Evolutionary conservation across 2,329 filamentous ascomycete genomes (phyloP), one percentile per base, ranked within the genome.

Genomic region (Raffaelea albimanens): DNA sequence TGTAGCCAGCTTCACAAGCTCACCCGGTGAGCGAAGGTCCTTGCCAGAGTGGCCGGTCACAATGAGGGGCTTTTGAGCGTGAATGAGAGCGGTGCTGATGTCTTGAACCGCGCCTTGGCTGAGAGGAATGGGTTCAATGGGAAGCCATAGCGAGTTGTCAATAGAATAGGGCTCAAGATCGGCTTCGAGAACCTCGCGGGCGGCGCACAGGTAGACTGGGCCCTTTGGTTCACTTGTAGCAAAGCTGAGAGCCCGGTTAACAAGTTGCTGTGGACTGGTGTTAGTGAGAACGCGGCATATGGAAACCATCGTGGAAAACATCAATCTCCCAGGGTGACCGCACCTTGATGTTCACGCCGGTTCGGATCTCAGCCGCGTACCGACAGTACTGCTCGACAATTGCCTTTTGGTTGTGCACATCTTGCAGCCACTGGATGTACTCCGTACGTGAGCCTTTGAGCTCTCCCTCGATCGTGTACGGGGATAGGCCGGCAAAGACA

Each of bases 341-440:
- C n/a, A n/a, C n/a, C n/a, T n/a, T 94, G 51, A 94, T 79, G 58
- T 94, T 95, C 59, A 77, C 78, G 16, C 87, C 87, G 2, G 84
- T 83, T 67, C 88, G 90, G 63, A 95, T 82, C 67, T 95, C 89
- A 3, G 75, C 87, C 0, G 82, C 68, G 59, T 93, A 95, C 10
- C 88, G 77, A 61, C 89, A 95, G 64, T 95, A 95, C 67, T 95
- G 88, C 0, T 78, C 71, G 3, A 95, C 70, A 50, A 95, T 66
- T 16, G 58, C 57, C 42, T 59, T 57, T 48, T 65, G 63, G 49
- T 66, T 60, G 9, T 59, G 61, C 9, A 59, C 59, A 31, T 65
- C 61, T 43, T 65, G 62, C 38, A 63, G 59, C 57, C 59, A 71
- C 53, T 71, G 67, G 55, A 70, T 69, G 56, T 68, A 61, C 55